These are phyloP conservation scores for Phylloporus arenicola DNA, from an alignment of 768 basidiomycete genomes.

Conservation along the genomic window DNA sequence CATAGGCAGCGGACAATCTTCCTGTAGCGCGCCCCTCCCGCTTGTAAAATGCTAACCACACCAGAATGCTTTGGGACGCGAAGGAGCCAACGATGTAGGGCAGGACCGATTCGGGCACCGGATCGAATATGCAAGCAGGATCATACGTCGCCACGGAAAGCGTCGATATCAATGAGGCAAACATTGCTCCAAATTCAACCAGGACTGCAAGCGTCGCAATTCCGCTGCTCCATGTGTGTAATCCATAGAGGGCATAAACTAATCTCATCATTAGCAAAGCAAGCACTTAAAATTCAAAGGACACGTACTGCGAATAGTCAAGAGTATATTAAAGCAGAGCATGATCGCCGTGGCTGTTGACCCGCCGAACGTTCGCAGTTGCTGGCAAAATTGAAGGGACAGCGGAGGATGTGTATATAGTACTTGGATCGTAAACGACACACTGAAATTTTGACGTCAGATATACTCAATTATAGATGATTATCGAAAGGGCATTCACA, in stretches of 20 bases:
- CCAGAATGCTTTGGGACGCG: slow-evolving; percentile 11
- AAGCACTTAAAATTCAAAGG: not conserved
- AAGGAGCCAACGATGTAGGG: slow-evolving; percentile 7
- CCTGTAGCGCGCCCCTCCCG: not conserved
- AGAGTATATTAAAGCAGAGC: slow-evolving; percentile 13
- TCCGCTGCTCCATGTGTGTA: not conserved
- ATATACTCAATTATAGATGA: not conserved
- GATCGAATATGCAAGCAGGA: slow-evolving; percentile 7
- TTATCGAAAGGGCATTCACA: slow-evolving; percentile 3
- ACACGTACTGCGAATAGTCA: slow-evolving; percentile 21
- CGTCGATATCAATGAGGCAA: not conserved
- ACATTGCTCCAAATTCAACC: slow-evolving; percentile 5
- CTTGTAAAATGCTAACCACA: slow-evolving; percentile 17
- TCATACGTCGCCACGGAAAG: slow-evolving; percentile 13
- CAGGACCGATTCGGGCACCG: slow-evolving; percentile 1
- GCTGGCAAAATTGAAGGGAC: slow-evolving; percentile 6
- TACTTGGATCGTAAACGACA: slow-evolving; percentile 3
- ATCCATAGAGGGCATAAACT: slow-evolving; percentile 20
- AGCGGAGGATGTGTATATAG: not conserved
- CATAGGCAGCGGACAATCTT: slow-evolving; percentile 5
- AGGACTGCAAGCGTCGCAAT: slow-evolving; percentile 7
- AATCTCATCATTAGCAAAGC: not conserved
- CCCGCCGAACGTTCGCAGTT: slow-evolving; percentile 15
- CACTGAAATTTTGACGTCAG: slow-evolving; percentile 5
- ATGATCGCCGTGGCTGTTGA: slow-evolving; percentile 5